Evolutionary conservation across 768 basidiomycete species (phyloP).

Genomic region (Megacollybia marginata): DNA sequence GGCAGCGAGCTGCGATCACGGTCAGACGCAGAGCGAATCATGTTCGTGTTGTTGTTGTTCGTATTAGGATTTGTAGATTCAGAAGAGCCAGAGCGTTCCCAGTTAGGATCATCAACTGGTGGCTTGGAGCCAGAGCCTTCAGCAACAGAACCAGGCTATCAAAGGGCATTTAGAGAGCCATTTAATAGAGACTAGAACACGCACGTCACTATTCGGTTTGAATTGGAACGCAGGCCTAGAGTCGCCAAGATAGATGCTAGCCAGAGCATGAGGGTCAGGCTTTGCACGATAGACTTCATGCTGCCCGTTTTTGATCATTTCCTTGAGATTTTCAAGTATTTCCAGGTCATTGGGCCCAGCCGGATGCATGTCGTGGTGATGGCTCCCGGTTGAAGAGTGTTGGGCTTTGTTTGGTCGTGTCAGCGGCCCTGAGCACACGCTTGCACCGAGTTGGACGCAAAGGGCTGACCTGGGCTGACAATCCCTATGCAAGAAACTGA

Average conservation of each 20-base stretch:
- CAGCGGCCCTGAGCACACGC: too few species aligned
- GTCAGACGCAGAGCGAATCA: not conserved
- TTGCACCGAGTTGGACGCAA: too few species aligned
- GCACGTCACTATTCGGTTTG: constrained; percentile 13
- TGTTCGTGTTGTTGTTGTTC: not conserved
- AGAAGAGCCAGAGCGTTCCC: too few species aligned
- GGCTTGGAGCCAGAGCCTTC: not conserved
- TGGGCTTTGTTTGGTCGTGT: constrained; percentile 1
- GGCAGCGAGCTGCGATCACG: not conserved
- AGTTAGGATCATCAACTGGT: not conserved
- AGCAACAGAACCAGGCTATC: not conserved
- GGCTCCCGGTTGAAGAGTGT: constrained; percentile 6
- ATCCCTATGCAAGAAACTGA: too few species aligned
- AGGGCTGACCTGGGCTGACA: too few species aligned
- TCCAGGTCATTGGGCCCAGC: constrained; percentile 64
- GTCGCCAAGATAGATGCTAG: constrained; percentile 57
- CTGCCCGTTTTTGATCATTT: constrained; percentile 62
- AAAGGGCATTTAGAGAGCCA: constrained; percentile 2
- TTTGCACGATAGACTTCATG: constrained; percentile 64
- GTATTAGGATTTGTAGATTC: not conserved
- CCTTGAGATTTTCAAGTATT: constrained; percentile 68
- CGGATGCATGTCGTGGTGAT: constrained; percentile 21
- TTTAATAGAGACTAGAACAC: constrained; percentile 8
- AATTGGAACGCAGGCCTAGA: constrained; percentile 16
- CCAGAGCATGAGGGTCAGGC: constrained; percentile 60